Conservation (phyloP, 495 filamentous ascomycete species). For the Lineolata rhizophorae region DNA sequence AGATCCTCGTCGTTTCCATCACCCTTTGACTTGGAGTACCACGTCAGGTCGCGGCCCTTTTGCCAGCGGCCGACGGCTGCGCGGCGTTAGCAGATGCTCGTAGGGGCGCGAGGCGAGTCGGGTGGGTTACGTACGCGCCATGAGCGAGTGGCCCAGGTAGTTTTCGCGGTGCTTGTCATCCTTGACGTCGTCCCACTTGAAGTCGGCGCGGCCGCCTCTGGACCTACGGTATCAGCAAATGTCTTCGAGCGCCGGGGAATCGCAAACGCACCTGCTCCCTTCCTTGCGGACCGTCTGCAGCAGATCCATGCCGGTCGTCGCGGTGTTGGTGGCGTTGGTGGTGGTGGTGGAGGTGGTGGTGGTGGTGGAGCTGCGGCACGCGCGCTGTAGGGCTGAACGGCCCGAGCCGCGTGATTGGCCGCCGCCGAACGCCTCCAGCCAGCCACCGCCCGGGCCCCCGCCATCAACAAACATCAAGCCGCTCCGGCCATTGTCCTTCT, state of each 20-base stretch:
- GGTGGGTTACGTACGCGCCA: slow-evolving; percentile 32
- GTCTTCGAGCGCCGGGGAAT: neutral
- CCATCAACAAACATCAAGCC: no score
- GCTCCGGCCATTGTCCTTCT: no score
- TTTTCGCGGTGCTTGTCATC: slow-evolving; percentile 77
- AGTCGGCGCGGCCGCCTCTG: slow-evolving; percentile 74
- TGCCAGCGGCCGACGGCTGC: slow-evolving; percentile 85
- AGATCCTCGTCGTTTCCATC: slow-evolving; percentile 26
- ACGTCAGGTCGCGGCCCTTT: slow-evolving; percentile 60
- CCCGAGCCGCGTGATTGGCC: slow-evolving; percentile 1
- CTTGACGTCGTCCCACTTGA: slow-evolving; percentile 91
- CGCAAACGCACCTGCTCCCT: slow-evolving; percentile 46
- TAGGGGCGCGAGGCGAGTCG: neutral
- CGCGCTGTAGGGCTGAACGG: no score
- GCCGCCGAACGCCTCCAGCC: neutral
- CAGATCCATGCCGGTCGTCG: slow-evolving; percentile 52
- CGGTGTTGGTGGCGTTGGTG: neutral
- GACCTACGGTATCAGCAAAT: neutral
- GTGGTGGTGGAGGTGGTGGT: slow-evolving; percentile 2
- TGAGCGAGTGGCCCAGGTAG: slow-evolving; percentile 88
- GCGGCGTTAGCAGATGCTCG: slow-evolving; percentile 3
- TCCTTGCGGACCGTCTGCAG: slow-evolving; percentile 81
- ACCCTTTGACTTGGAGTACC: slow-evolving; percentile 77
- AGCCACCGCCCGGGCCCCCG: no score
- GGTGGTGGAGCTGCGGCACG: no score